Conservation (phyloP, 139 green algal species). For the Chlorella sp. region DNA sequence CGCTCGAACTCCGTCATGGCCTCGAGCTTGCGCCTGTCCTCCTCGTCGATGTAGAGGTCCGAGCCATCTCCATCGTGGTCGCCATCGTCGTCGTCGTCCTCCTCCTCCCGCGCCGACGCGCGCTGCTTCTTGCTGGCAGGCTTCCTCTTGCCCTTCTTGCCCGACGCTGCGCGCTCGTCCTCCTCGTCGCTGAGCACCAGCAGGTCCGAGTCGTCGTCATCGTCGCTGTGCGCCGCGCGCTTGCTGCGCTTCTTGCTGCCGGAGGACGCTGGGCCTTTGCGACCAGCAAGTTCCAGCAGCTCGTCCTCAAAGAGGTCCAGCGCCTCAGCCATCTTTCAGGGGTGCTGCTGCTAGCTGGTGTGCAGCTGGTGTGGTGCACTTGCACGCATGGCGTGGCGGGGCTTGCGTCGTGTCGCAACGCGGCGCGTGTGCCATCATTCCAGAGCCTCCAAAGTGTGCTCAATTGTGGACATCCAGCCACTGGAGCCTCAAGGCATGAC, state of each 20-base stretch:
- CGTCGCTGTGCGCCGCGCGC: neutral
- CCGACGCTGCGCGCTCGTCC: neutral
- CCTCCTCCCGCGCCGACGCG: neutral
- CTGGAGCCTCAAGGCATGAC: too few species aligned
- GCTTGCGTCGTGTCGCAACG: too few species aligned
- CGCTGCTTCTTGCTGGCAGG: neutral
- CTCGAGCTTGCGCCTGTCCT: conserved; percentile 39
- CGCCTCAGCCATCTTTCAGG: neutral
- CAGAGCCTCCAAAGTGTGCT: too few species aligned
- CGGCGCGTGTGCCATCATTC: too few species aligned
- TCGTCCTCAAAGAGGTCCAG: neutral
- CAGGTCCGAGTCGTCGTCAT: neutral
- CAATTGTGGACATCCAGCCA: too few species aligned
- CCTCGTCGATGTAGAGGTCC: conserved; percentile 50
- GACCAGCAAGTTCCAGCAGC: neutral
- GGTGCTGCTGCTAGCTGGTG: too few species aligned
- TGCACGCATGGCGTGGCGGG: too few species aligned
- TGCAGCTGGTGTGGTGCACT: too few species aligned
- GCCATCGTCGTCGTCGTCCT: neutral
- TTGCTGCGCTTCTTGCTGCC: neutral
- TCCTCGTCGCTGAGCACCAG: neutral
- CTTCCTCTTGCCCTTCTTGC: neutral
- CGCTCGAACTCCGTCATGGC: conserved; percentile 57
- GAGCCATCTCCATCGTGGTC: neutral
- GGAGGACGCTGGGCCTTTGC: too few species aligned